Evolutionary conservation across 2,329 filamentous ascomycete species (phyloP), one percentile per base, ranked within the genome.

Genomic region (Paraconiothyrium brasiliense): DNA sequence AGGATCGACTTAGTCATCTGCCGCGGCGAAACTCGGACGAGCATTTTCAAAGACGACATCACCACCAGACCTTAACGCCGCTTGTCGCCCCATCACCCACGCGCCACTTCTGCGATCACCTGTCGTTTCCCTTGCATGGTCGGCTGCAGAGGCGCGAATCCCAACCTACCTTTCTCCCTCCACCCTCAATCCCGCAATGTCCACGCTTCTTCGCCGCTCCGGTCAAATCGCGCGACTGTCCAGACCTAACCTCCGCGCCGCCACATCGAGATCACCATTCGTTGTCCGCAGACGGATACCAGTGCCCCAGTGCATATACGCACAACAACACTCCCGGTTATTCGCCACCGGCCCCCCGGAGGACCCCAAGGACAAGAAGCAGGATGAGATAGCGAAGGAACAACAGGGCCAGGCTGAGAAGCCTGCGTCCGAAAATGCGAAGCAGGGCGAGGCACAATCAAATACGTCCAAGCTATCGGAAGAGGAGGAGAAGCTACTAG

Each of bases 141-240:
- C 58, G 49, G 47, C 48, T 57, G 44, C 22, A 56, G 52, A 30
- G 37, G 57, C 57, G 54, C 60, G 50, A 59, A 49, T 35, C 56
- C 37, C 43, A 47, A 59, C 46, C 52, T 54, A 46, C 64, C 54
- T 59, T 54, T 59, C 62, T 54, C 50, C 59, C 49, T 59, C 46
- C 56, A 48, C 55, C 61, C 44, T 60, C 63, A 49, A 24, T 72
- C 78, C 77, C 80, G 83, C 77, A 79, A 91, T 91, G 89, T 88
- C 88, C 77, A 86, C 87, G 72, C 82, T 89, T 73, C 81, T 91
- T 69, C 86, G 89, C 78, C 87, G 88, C 78, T 85, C 89, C 77
- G 86, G 87, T 82, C 86, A 87, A 78, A 81, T 91, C 76, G 86
- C 87, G 80, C 85, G 86, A 77, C 83, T 88, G 74, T 86, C 87